Evolutionary conservation across 345 rosid species (phyloP), one percentile per base, ranked within the genome.

Genomic region (Pugionium cornutum): DNA sequence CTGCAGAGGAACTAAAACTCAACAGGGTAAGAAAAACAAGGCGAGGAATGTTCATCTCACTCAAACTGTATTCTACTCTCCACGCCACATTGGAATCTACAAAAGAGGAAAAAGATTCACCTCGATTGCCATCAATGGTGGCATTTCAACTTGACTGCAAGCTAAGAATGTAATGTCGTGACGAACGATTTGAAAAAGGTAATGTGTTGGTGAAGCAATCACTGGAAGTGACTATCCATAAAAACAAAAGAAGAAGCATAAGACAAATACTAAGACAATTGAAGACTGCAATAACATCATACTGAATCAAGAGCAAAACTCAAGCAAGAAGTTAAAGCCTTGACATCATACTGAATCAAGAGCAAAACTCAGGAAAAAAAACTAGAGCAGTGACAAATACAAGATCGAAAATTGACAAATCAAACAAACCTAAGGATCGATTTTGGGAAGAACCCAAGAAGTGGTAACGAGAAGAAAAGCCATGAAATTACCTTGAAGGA

Each of bases 131-230:
- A 94, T 86, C 80, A 94, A 67, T 39, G 99, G 96, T 2, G 95
- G 95, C 97, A 94, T 90, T 79, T 90, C 99, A 62, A 94, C 95
- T 77, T 90, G 99, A 72, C 90, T 90, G 65, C 99, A 90, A 53
- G 99, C 92, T 57, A 94, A 70, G 71, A 94, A 86, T 2, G 97
- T 94, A 64, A 94, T 82, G 61, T 97, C 99, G 8, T 85, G 91
- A 0, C 96, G 87, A 70, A 90, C 80, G 43, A 90, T 64, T 86
- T 90, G 99, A 75, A 94, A 94, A 56, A 88, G 77, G 76, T 90
- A 94, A 77, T 94, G 96, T 1, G 95, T 94, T 25, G 99, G 96
- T 49, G 97, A 90, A 79, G 97, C 96, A 81, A 94, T 87, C 74
- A 90, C 96, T 0, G 91, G 81, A 62, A 76, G 80, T 64, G 83